Evolutionary conservation across 139 green algal genomes (phyloP).

Genomic region (Astrephomene gubernaculifera): DNA sequence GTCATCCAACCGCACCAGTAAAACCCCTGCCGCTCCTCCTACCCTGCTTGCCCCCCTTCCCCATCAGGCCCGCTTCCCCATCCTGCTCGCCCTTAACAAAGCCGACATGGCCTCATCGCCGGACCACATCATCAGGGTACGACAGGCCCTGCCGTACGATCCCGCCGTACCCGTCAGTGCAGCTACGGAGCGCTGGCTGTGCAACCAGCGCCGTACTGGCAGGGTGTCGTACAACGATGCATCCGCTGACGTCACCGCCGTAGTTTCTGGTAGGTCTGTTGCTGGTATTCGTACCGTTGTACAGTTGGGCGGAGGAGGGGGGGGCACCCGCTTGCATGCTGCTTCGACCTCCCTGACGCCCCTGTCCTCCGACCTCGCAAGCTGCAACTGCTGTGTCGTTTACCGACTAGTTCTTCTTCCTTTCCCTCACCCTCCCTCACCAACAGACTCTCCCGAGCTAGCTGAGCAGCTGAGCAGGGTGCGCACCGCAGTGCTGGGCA

Average conservation of each 20-base stretch:
- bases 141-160: slow-evolving; percentile 53
- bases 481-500: slow-evolving; percentile 2
- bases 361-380: too few relatives aligned
- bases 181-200: slow-evolving; percentile 58
- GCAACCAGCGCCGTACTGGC: slow-evolving; percentile 38
- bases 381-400: too few relatives aligned
- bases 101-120: slow-evolving; percentile 52
- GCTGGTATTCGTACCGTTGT: too few relatives aligned
- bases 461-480: slow-evolving; percentile 5
- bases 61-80: slow-evolving; percentile 62
- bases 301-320: too few relatives aligned
- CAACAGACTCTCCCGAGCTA: slow-evolving; percentile 15
- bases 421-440: not conserved
- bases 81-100: slow-evolving; percentile 75
- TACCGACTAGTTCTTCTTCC: too few relatives aligned
- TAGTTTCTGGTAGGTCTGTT: too few relatives aligned
- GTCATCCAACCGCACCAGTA: too few relatives aligned
- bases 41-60: not conserved
- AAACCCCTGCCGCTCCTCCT: too few relatives aligned
- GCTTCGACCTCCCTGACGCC: too few relatives aligned
- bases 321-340: too few relatives aligned
- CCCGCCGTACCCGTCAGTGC: slow-evolving; percentile 63
- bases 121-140: slow-evolving; percentile 52
- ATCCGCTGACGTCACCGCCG: not conserved
- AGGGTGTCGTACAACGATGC: slow-evolving; percentile 34